Base-by-base conservation (phyloP, 2,329 filamentous ascomycete species). In the Fusarium circinatum region DNA sequence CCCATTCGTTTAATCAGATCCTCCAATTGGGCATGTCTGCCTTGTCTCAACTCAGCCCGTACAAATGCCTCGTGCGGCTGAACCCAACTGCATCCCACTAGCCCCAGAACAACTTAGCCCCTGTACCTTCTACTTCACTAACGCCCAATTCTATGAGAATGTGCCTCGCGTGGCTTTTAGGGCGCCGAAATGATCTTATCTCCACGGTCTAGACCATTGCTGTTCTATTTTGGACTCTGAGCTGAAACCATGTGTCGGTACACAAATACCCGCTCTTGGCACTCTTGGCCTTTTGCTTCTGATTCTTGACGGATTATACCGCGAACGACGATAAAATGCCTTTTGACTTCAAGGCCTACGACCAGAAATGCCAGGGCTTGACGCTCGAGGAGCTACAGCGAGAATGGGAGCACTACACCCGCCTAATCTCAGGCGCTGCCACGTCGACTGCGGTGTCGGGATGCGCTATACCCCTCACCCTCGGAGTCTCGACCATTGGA, bases 351-450 rank as follows among this genome's bases (percentile, higher is more conserved):
- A 78, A 80, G n/a, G 77, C 76, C 6, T 85, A 84, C 70, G 79
- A 84, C 49, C 74, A 77, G 17, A 84, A 84, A 65, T 84, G 83
- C 75, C 76, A 78, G 39, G 78, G 70, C 20, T 76, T 85, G 32
- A 79, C 78, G 5, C 75, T 80, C 7, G 81, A 83, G 38, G 80
- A 83, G 38, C 80, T 85, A 18, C 82, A 84, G 49, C 76, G 78
- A 24, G 82, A 84, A 70, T 85, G 83, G 83, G 79, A 85, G 62
- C 83, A 84, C 71, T 84, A 85, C 51, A 84, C 83, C 9, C 81
- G 84, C 22, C 80, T 83, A 7, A 80, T 85, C 13, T 79, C 83
- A 0, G 80, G 82, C 18, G 82, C 82, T 41, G 82, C 83, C 10
- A 84, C 83, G 0, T 82, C 79, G 10, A 84, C 82, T n/a, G 81